These are phyloP conservation scores for Amanita inopinata DNA, from an alignment of 768 basidiomycete genomes.

Conservation along the genomic window DNA sequence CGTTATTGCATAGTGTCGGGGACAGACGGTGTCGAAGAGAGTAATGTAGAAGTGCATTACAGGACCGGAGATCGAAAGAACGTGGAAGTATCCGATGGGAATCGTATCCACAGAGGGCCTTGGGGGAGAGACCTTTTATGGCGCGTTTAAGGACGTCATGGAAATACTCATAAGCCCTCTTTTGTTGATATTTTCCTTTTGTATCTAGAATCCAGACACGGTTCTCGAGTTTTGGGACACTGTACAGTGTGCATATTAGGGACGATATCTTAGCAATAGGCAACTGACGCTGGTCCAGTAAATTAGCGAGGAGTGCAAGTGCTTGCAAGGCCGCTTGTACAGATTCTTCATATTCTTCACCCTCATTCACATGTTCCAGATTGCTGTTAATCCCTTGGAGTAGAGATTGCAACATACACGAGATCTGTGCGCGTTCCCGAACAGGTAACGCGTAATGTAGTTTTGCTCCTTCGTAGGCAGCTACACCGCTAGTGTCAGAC, in stretches of 20 bases:
- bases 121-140: conserved; percentile 22
- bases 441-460: not conserved
- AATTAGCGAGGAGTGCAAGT: conserved; percentile 44
- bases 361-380: conserved; percentile 18
- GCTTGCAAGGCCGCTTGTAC: conserved; percentile 42
- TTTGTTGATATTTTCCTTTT: conserved; percentile 16
- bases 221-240: conserved; percentile 29
- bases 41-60: conserved; percentile 59
- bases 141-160: conserved; percentile 36
- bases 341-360: conserved; percentile 13
- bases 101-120: conserved; percentile 5
- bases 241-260: conserved; percentile 38
- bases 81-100: conserved; percentile 17
- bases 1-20: conserved; percentile 30
- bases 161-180: conserved; percentile 38
- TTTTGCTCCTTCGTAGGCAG: not conserved
- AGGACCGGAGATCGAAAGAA: conserved; percentile 30
- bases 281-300: conserved; percentile 41
- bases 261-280: conserved; percentile 33
- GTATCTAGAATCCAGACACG: conserved; percentile 27
- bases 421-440: not conserved
- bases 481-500: conserved; percentile 3
- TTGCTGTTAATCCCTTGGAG: conserved; percentile 24
- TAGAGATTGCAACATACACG: conserved; percentile 16
- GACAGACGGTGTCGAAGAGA: conserved; percentile 52